A percentile compares a stretch with the other conserved stretches of the same genome.
Conservation (phyloP, 441 rosid genomes). For the Pelargonium australe region DNA sequence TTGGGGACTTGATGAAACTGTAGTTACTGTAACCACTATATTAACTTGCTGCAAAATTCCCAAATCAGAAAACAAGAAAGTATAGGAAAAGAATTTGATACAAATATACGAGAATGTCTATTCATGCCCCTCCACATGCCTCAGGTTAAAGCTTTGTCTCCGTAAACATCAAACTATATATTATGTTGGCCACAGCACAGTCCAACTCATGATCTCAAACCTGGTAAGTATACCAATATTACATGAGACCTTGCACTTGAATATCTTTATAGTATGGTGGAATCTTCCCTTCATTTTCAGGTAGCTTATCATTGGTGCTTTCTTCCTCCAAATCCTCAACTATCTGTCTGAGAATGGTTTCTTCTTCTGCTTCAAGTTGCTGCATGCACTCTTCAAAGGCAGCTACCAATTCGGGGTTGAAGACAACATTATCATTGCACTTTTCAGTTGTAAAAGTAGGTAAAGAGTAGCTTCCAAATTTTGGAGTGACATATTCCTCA, state of each 20-base stretch:
- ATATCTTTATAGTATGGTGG: conserved; percentile 1
- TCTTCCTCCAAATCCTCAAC: conserved; percentile 21
- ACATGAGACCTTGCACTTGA: neutral
- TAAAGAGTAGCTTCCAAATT: conserved; percentile 28
- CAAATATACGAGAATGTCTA: neutral
- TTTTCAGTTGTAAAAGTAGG: conserved; percentile 8
- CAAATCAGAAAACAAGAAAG: neutral
- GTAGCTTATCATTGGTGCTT: conserved; percentile 16
- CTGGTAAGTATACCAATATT: neutral
- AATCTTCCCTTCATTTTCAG: conserved; percentile 8
- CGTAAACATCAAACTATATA: neutral
- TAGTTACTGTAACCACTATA: neutral
- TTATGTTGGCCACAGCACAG: neutral
- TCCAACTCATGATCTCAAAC: neutral
- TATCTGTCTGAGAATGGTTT: conserved; percentile 30
- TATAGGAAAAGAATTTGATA: neutral
- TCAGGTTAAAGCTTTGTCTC: neutral
- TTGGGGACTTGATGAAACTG: neutral
- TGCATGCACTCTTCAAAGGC: conserved; percentile 34
- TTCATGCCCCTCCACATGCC: neutral
- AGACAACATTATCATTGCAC: conserved; percentile 12
- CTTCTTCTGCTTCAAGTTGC: conserved; percentile 40
- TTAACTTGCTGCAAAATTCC: neutral
- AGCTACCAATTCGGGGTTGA: conserved; percentile 34
- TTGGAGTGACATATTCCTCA: conserved; percentile 31